Evolutionary conservation across 805 yeast species (phyloP).

Genomic region (Nakazawaea holstii): DNA sequence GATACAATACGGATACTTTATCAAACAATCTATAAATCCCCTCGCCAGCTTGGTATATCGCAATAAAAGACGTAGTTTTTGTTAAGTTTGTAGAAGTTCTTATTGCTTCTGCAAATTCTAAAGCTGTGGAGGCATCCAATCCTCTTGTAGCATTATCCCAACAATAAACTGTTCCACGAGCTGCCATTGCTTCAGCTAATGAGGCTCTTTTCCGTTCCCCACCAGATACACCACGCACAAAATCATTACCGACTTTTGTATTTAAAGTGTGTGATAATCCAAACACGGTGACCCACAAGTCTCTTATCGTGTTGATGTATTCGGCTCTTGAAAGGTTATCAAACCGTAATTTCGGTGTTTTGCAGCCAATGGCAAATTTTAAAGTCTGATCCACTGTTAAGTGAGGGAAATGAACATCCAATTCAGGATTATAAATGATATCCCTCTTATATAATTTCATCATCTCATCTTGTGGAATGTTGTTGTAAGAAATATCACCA

Average conservation of each 20-base stretch:
- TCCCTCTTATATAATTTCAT: conserved; percentile 39
- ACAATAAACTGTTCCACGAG: conserved; percentile 38
- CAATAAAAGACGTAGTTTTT: conserved; percentile 51
- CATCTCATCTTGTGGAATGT: conserved; percentile 42
- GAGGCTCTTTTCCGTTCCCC: conserved; percentile 55
- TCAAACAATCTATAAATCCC: conserved; percentile 50
- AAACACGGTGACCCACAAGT: conserved; percentile 45
- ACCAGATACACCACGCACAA: conserved; percentile 53
- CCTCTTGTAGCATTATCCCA: conserved; percentile 67
- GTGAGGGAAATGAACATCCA: conserved; percentile 53
- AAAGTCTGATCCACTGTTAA: conserved; percentile 52
- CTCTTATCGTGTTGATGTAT: conserved; percentile 37
- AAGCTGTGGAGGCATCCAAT: conserved; percentile 57
- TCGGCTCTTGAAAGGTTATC: conserved; percentile 43
- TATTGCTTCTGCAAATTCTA: conserved; percentile 50
- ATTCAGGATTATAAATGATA: conserved; percentile 50
- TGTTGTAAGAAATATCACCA: conserved; percentile 48
- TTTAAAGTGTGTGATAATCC: conserved; percentile 51
- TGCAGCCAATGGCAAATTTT: conserved; percentile 48
- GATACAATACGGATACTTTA: conserved; percentile 47
- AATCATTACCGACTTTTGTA: conserved; percentile 41
- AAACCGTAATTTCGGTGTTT: conserved; percentile 52
- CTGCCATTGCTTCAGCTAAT: conserved; percentile 43
- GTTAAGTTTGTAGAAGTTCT: conserved; percentile 43
- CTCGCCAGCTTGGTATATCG: conserved; percentile 57